phyloP scores from a whole-genome alignment of 2,329 filamentous ascomycete genomes.

The Cercospora janseana region DNA sequence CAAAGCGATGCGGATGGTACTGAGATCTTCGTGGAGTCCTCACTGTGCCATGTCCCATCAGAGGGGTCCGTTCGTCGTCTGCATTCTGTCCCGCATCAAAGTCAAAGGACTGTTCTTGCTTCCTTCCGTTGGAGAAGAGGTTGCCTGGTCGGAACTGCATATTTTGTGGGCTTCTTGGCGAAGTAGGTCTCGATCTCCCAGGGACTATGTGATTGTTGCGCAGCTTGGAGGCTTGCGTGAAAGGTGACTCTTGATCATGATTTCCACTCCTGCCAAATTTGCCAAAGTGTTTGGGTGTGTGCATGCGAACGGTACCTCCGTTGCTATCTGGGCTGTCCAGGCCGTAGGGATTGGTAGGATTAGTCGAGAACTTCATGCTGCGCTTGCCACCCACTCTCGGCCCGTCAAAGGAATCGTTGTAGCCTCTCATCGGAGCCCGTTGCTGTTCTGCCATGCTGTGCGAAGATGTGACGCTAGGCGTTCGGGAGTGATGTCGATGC shows the following conservation, averaged over 20 bases:
- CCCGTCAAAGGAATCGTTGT: slow-evolving; percentile 63
- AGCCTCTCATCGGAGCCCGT: slow-evolving; percentile 57
- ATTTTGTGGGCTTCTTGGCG: slow-evolving; percentile 57
- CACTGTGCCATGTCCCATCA: slow-evolving; percentile 53
- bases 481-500: slow-evolving; percentile 86
- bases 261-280: slow-evolving; percentile 72
- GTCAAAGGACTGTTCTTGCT: slow-evolving; percentile 65
- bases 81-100: slow-evolving; percentile 75
- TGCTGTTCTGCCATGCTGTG: slow-evolving; percentile 65
- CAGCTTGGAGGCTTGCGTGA: slow-evolving; percentile 68
- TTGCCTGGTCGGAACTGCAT: slow-evolving; percentile 41
- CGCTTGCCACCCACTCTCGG: slow-evolving; percentile 71
- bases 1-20: slow-evolving; percentile 50
- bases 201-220: slow-evolving; percentile 52
- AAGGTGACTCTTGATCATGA: slow-evolving; percentile 75
- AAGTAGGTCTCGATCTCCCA: slow-evolving; percentile 59
- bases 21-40: slow-evolving; percentile 20
- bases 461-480: slow-evolving; percentile 84
- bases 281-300: slow-evolving; percentile 77
- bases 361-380: slow-evolving; percentile 94
- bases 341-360: slow-evolving; percentile 53
- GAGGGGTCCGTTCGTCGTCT: slow-evolving; percentile 82
- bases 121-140: slow-evolving; percentile 46
- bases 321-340: slow-evolving; percentile 48
- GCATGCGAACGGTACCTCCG: slow-evolving; percentile 49